A percentile compares a stretch with the other conserved stretches of the same genome.
These are phyloP conservation scores for Pseudocercospora ulei DNA, from an alignment of 2,329 filamentous ascomycete genomes.

Conservation along the genomic window DNA sequence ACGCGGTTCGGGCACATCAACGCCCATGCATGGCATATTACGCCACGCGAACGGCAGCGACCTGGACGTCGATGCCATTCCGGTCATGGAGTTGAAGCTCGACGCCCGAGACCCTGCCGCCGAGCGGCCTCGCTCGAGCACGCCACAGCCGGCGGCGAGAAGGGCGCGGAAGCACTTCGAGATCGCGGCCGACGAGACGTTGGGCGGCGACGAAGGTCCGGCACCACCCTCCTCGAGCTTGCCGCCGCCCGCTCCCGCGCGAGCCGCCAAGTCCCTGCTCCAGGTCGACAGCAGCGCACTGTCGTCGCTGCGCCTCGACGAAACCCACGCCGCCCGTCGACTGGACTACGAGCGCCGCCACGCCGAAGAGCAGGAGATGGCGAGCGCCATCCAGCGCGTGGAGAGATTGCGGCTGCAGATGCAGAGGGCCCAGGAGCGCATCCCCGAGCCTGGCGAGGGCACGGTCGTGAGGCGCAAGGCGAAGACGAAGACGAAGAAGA, in stretches of 20 bases:
- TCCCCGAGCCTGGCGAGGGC: conserved; percentile 57
- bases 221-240: conserved; percentile 17
- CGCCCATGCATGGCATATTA: conserved; percentile 68
- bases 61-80: conserved; percentile 87
- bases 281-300: conserved; percentile 82
- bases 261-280: conserved; percentile 57
- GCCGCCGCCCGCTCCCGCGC: conserved; percentile 30
- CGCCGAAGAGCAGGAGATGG: conserved; percentile 80
- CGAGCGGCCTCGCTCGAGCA: conserved; percentile 11
- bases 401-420: conserved; percentile 80
- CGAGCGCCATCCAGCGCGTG: conserved; percentile 75
- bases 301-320: conserved; percentile 59
- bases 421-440: conserved; percentile 68
- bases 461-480: conserved; percentile 53
- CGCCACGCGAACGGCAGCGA: conserved; percentile 59
- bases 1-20: conserved; percentile 51
- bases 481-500: conserved; percentile 43
- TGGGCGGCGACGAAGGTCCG: conserved; percentile 34
- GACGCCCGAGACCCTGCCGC: conserved; percentile 35
- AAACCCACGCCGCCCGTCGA: conserved; percentile 29
- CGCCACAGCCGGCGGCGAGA: conserved; percentile 18
- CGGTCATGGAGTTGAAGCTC: conserved; percentile 84
- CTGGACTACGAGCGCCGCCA: conserved; percentile 57
- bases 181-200: conserved; percentile 43
- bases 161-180: conserved; percentile 37